Evolutionary conservation across 2,329 filamentous ascomycete genomes (phyloP).

Genomic region (Escovopsis sp.): DNA sequence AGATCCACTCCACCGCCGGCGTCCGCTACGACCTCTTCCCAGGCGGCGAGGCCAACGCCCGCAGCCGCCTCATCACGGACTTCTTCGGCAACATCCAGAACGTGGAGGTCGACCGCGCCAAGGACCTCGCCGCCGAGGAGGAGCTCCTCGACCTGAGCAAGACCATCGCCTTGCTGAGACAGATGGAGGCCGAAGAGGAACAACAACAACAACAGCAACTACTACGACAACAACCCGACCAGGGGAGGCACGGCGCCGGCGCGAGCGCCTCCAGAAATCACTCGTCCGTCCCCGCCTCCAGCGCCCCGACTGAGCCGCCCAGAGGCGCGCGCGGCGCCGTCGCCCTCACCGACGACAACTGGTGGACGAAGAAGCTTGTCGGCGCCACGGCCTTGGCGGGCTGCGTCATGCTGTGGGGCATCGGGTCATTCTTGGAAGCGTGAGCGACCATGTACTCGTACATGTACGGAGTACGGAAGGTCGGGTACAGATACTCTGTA

Average conservation of each 20-base stretch:
- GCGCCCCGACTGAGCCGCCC: slow-evolving; percentile 13
- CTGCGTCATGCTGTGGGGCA: slow-evolving; percentile 43
- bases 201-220: too few species aligned
- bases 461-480: neutral
- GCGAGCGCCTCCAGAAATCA: slow-evolving; percentile 11
- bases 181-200: slow-evolving; percentile 30
- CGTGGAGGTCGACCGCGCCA: slow-evolving; percentile 66
- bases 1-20: slow-evolving; percentile 87
- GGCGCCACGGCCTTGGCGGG: slow-evolving; percentile 49
- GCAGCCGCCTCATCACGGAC: slow-evolving; percentile 75
- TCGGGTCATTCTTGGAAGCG: slow-evolving; percentile 37
- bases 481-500: too few species aligned
- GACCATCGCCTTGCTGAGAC: slow-evolving; percentile 42
- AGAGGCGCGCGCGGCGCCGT: slow-evolving; percentile 29
- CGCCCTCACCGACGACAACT: slow-evolving; percentile 49
- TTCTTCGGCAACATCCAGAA: slow-evolving; percentile 98
- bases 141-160: slow-evolving; percentile 65
- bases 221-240: too few species aligned
- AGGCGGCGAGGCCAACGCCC: slow-evolving; percentile 63
- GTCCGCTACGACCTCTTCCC: slow-evolving; percentile 91
- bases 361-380: slow-evolving; percentile 50
- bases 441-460: slow-evolving; percentile 1
- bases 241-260: too few species aligned
- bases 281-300: slow-evolving; percentile 16
- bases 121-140: slow-evolving; percentile 46